phyloP scores from a whole-genome alignment of 179 eudicot genomes.

The Silene noctiflora region DNA sequence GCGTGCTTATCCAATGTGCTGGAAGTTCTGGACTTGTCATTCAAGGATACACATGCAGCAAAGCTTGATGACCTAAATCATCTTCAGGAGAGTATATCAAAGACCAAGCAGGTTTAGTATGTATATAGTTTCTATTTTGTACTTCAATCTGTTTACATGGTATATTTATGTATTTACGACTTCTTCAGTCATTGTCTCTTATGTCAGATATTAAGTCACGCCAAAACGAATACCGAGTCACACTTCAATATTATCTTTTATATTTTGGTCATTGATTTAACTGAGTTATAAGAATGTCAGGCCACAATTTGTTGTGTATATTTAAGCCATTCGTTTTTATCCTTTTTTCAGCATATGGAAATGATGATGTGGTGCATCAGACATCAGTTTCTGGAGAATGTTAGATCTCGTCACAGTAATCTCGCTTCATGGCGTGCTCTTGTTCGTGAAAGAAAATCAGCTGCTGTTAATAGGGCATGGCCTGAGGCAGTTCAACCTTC shows the following conservation, averaged over 20 bases:
- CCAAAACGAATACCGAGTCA: neutral
- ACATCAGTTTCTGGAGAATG: constrained; percentile 69
- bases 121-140: constrained; percentile 16
- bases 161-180: neutral
- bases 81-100: constrained; percentile 74
- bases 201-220: neutral
- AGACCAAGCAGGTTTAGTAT: constrained; percentile 81
- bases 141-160: neutral
- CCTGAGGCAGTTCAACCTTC: constrained; percentile 54
- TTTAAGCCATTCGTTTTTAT: constrained; percentile 14
- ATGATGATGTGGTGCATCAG: constrained; percentile 90
- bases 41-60: constrained; percentile 72
- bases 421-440: constrained; percentile 58
- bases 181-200: constrained; percentile 6
- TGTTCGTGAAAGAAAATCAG: constrained; percentile 67
- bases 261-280: neutral
- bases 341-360: constrained; percentile 73
- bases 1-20: constrained; percentile 65
- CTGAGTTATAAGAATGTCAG: neutral
- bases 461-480: constrained; percentile 79
- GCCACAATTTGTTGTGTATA: neutral
- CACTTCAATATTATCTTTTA: neutral
- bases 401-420: constrained; percentile 48
- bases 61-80: constrained; percentile 75
- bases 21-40: constrained; percentile 80